Conservation (phyloP, 225 moss, liverwort and hornwort species). For the Rhytidiadelphus loreus region DNA sequence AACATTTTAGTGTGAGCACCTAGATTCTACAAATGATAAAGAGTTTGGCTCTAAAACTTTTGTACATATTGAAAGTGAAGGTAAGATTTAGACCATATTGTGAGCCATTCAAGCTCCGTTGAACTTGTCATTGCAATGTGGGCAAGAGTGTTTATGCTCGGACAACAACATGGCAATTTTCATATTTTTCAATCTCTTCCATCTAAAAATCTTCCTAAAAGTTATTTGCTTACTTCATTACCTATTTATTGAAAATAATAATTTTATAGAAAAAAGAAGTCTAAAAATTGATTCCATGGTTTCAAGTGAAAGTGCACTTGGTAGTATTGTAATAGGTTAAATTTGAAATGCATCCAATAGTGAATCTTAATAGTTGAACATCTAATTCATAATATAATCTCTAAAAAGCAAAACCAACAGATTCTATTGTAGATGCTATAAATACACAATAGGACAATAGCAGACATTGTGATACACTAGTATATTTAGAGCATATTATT, state of each 20-base stretch:
- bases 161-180: background rate
- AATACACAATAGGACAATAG: background rate
- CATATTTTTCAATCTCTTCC: background rate
- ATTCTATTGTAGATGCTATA: too few species aligned
- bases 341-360: background rate
- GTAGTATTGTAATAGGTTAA: background rate
- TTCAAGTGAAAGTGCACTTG: background rate
- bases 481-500: background rate
- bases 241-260: background rate
- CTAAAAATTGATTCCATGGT: background rate
- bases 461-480: background rate
- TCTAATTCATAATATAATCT: background rate
- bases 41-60: background rate
- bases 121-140: too few species aligned
- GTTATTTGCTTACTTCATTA: background rate
- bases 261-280: background rate
- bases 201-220: background rate
- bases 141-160: too few species aligned
- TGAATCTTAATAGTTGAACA: background rate
- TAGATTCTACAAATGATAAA: background rate
- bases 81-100: background rate
- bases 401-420: fast-evolving
- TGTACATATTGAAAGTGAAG: background rate
- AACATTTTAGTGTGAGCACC: background rate
- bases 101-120: too few species aligned